A percentile compares a stretch with the other conserved stretches of the same genome.
Evolutionary conservation across 192 early-diverging fungal species (phyloP).

Genomic region (Podila verticillata): DNA sequence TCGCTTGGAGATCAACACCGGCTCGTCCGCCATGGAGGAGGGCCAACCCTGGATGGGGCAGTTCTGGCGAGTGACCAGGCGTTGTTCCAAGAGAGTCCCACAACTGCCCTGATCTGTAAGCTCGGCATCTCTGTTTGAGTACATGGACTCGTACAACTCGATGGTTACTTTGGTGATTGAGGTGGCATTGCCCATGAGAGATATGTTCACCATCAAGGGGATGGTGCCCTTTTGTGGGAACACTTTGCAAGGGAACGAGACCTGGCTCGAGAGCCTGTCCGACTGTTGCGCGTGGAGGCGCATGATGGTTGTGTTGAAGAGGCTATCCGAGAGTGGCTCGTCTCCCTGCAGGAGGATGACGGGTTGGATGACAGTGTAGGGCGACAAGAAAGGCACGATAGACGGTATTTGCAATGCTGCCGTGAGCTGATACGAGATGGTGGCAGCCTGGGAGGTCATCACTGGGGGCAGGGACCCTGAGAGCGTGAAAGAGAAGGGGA

Average conservation of each 20-base stretch:
- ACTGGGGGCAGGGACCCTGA: slow-evolving; percentile 16
- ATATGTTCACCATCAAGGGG: slow-evolving; percentile 24
- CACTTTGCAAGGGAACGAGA: slow-evolving; percentile 34
- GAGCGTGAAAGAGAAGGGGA: slow-evolving; percentile 31
- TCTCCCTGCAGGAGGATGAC: slow-evolving; percentile 35
- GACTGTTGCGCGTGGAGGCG: slow-evolving; percentile 7
- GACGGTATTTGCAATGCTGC: slow-evolving; percentile 22
- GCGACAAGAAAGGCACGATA: slow-evolving; percentile 26
- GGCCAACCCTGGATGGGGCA: slow-evolving; percentile 31
- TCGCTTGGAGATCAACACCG: slow-evolving; percentile 24
- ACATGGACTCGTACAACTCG: slow-evolving; percentile 27
- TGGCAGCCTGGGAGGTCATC: slow-evolving; percentile 16
- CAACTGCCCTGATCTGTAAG: neutral
- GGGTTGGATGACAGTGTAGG: slow-evolving; percentile 6
- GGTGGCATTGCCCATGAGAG: slow-evolving; percentile 33
- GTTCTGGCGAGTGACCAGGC: slow-evolving; percentile 42
- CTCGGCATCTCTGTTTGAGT: neutral
- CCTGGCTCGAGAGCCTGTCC: slow-evolving; percentile 12
- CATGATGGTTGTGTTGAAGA: slow-evolving; percentile 25
- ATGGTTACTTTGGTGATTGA: slow-evolving; percentile 21
- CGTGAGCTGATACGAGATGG: slow-evolving; percentile 30
- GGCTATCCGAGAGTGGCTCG: slow-evolving; percentile 20
- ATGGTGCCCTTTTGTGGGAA: slow-evolving; percentile 34
- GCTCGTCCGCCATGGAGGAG: slow-evolving; percentile 20
- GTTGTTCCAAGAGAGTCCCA: slow-evolving; percentile 18